Evolutionary conservation across 768 basidiomycete genomes (phyloP), one percentile per base, ranked within the genome.

Genomic region (Phylloporus arenicola): DNA sequence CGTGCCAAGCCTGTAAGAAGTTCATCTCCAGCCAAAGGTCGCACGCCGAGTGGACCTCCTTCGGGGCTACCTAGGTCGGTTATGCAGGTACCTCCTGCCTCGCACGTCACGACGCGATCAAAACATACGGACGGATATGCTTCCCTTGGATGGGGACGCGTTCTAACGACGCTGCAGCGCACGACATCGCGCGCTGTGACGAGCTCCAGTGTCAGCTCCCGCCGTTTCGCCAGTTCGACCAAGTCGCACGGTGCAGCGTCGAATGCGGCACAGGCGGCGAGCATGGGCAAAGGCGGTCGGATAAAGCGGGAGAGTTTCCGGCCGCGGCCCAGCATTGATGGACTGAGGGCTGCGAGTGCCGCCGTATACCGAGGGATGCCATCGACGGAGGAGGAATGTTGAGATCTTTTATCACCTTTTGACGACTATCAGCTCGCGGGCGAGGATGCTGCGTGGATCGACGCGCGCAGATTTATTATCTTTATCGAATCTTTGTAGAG

Each of bases 221-320:
- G 52, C 20, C 55, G 62, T 24, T 41, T 52, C 2, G 40, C 37
- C 0, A 54, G 38, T 29, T 35, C 59, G 34, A 49, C 41, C 12
- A 62, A 58, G n/a, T 45, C 57, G n/a, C 51, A 54, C 16, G 55
- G 50, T 30, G 35, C 52, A 3, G 47, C 43, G 10, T 45, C 54
- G 25, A 50, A 39, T 27, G 39, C 43, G 17, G n/a, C 48, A 34
- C 64, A 59, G 6, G 45, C 57, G 7, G 39, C 44, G 19, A 56
- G 54, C 38, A 24, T 51, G 37, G 74, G 72, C 64, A 83, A 81
- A 59, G 75, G 76, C 27, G 67, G 75, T 35, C 69, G 81, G 45
- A 78, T 79, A 35, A 68, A 76, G 52, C 75, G 84, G 55, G 88
- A 92, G 70, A 92, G 88, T 66, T 92, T 92, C 67, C 87, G 81